Evolutionary conservation across 257 asterid species (phyloP).

Genomic region (Petunia axillaris): DNA sequence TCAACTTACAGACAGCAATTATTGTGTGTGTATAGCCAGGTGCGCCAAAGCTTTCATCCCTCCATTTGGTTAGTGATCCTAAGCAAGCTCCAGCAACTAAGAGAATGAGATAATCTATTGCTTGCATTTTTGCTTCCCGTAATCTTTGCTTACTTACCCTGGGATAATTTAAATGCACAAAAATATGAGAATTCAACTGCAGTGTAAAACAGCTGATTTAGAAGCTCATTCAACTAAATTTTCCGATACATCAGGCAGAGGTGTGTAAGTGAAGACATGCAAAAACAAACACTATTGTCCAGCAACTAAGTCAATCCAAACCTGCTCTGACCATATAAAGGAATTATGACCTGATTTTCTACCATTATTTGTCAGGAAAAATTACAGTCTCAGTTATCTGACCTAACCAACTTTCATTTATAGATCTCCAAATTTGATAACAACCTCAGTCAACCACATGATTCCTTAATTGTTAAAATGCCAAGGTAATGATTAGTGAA

Average conservation of each 20-base stretch:
- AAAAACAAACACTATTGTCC: conserved; percentile 1
- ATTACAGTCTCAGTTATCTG: not conserved
- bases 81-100: conserved; percentile 95
- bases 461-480: too few relatives aligned
- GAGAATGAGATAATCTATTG: conserved; percentile 77
- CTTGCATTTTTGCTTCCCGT: conserved; percentile 86
- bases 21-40: conserved; percentile 84
- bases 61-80: conserved; percentile 70
- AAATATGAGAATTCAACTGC: conserved; percentile 25
- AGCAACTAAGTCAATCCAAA: not conserved
- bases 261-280: conserved; percentile 2
- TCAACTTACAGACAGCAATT: conserved; percentile 85
- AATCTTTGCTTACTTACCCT: conserved; percentile 87
- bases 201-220: not conserved
- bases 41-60: conserved; percentile 80
- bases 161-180: conserved; percentile 25
- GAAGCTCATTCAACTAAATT: conserved; percentile 12
- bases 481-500: too few relatives aligned
- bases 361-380: not conserved
- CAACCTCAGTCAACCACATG: not conserved
- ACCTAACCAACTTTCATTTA: not conserved
- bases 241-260: not conserved
- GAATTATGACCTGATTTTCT: conserved; percentile 13
- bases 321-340: not conserved
- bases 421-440: not conserved